phyloP scores from a whole-genome alignment of 225 moss, liverwort and hornwort species.

The Anthoceros angustus region DNA sequence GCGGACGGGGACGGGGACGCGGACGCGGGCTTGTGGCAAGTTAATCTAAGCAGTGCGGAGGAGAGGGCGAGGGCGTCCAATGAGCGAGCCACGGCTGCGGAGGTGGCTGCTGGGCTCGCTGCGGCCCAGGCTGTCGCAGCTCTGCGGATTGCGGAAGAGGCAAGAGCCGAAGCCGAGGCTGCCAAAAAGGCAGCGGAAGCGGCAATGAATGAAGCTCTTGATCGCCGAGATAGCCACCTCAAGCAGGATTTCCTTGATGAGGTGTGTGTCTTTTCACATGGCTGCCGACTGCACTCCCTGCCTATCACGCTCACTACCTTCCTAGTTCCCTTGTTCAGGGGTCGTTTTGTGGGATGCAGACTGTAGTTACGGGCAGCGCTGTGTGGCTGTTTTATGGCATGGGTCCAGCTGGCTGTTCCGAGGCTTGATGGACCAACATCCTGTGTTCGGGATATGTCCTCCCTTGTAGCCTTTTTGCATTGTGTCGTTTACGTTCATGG shows the following conservation, averaged over 20 bases:
- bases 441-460: too few relatives aligned
- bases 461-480: too few relatives aligned
- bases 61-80: slow-evolving; percentile 78
- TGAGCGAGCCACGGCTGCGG: slow-evolving; percentile 88
- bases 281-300: too few relatives aligned
- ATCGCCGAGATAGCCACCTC: slow-evolving; percentile 57
- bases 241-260: slow-evolving; percentile 80
- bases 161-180: slow-evolving; percentile 99
- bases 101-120: slow-evolving; percentile 90
- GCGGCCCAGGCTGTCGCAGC: slow-evolving; percentile 99
- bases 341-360: too few relatives aligned
- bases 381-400: too few relatives aligned
- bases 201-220: slow-evolving; percentile 98
- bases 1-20: slow-evolving; percentile 21
- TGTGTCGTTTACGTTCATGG: too few relatives aligned
- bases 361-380: too few relatives aligned
- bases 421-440: too few relatives aligned
- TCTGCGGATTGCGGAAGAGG: slow-evolving; percentile 96
- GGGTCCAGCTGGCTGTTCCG: too few relatives aligned
- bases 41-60: slow-evolving; percentile 62
- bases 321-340: too few relatives aligned
- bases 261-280: slow-evolving; percentile 21
- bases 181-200: slow-evolving; percentile 99
- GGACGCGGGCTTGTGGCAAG: slow-evolving; percentile 62
- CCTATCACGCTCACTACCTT: too few relatives aligned